Evolutionary conservation across 257 asterid genomes (phyloP).

Genomic region (Galeopsis tetrahit): DNA sequence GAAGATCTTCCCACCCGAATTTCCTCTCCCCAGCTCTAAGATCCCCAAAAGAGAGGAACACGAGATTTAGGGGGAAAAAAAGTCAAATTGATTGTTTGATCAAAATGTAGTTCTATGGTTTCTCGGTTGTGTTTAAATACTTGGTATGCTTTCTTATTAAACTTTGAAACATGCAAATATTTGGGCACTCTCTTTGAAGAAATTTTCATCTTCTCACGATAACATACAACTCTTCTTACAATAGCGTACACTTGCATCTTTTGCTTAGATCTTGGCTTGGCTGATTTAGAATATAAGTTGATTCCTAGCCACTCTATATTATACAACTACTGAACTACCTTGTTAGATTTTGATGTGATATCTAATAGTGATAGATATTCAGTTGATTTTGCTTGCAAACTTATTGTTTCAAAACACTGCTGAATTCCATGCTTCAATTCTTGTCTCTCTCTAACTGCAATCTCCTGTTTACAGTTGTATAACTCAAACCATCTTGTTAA

Average conservation of each 20-base stretch:
- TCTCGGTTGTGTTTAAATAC: not conserved
- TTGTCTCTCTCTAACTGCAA: not conserved
- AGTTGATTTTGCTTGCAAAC: constrained; percentile 16
- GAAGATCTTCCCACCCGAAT: not conserved
- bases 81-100: constrained; percentile 9
- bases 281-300: constrained; percentile 19
- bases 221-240: constrained; percentile 6
- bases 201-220: constrained; percentile 4
- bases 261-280: constrained; percentile 20
- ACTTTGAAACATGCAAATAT: constrained; percentile 18
- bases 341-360: not conserved
- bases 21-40: not conserved
- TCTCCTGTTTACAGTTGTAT: constrained; percentile 20
- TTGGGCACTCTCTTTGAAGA: not conserved
- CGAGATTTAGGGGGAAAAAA: not conserved
- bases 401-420: constrained; percentile 16
- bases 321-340: constrained; percentile 1
- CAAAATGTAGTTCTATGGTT: constrained; percentile 8
- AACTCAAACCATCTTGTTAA: constrained; percentile 28
- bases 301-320: not conserved
- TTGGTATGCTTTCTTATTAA: not conserved
- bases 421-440: constrained; percentile 18
- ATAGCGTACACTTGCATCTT: constrained; percentile 17
- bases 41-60: not conserved
- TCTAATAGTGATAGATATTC: not conserved